These are phyloP conservation scores for Comarum palustre DNA, from an alignment of 306 rosid genomes.

Conservation along the genomic window DNA sequence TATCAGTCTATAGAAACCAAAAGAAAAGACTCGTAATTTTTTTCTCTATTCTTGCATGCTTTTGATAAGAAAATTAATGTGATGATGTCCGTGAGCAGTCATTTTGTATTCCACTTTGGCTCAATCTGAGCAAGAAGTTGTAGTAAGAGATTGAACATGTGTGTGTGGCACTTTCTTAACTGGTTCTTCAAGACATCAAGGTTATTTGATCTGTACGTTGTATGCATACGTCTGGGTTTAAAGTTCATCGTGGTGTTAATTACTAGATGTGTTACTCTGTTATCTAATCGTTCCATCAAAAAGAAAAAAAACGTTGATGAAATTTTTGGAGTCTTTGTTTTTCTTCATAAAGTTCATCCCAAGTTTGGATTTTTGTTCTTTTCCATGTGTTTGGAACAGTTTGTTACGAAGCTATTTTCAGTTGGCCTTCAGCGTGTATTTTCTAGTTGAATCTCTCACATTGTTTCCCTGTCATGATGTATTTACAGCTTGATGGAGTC, in stretches of 20 bases:
- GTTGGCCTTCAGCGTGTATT: slow-evolving; percentile 11
- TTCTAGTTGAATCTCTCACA: slow-evolving; percentile 22
- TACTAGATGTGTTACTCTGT: background rate
- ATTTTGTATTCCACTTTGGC: background rate
- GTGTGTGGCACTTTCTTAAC: no score
- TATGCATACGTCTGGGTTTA: background rate
- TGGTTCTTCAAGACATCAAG: background rate
- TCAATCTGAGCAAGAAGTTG: background rate
- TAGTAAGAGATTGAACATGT: background rate
- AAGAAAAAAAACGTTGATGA: background rate
- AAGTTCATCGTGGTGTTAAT: background rate
- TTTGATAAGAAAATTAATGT: background rate
- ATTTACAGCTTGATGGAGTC: slow-evolving; percentile 86
- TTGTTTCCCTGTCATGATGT: slow-evolving; percentile 25
- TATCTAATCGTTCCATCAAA: background rate
- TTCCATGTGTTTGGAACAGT: background rate
- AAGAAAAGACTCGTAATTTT: background rate
- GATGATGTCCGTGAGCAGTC: no score
- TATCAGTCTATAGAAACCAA: background rate
- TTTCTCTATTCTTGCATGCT: background rate
- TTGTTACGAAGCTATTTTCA: background rate
- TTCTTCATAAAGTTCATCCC: background rate
- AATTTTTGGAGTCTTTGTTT: background rate
- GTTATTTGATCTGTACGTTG: background rate
- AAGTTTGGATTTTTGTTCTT: background rate